Evolutionary conservation across 441 rosid genomes (phyloP), one percentile per base, ranked within the genome.

Genomic region (Mallotus japonicus): DNA sequence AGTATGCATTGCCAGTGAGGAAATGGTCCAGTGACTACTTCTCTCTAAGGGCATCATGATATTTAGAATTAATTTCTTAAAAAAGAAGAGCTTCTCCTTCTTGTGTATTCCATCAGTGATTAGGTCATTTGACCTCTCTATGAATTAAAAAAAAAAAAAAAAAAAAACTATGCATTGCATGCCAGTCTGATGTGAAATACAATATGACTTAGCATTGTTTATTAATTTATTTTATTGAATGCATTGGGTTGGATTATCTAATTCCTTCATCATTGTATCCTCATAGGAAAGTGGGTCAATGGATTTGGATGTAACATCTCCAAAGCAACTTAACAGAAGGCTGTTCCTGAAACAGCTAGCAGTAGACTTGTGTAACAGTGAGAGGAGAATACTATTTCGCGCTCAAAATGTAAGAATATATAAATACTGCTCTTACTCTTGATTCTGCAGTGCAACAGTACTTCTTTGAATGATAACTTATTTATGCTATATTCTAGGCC

Each of bases 291-390:
- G 98, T 83, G 97, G 97, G 80, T 84, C 92, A 19, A 91, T 91
- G 95, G 99, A 92, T 81, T 86, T 95, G 84, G 99, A 95, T 66
- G 87, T 91, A 79, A 91, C 97, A 77, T 91, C 98, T 70, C 99
- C 96, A 10, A 95, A 90, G 83, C 99, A 91, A 68, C 85, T 92
- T 28, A 95, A 88, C 84, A 83, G 96, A 58, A 88, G 89, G 78
- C 71, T 88, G 76, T 95, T 95, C 83, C 84, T 95, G 72, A 95
- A 95, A 81, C 99, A 95, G 85, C 77, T 95, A 65, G 98, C 97
- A 4, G 96, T 92, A 71, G 99, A 95, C 86, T 81, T 95, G 84
- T 92, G 91, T 71, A 86, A 81, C 58, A 95, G 97, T 47, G 98
- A 92, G 76, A 92, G 81, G 67, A 88, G 97, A 83, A 92, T 91